Percentiles rank a stretch among this genome's conserved stretches.
Evolutionary conservation across 768 basidiomycete genomes (phyloP).

Genomic region (Podaxis carcinomalis): DNA sequence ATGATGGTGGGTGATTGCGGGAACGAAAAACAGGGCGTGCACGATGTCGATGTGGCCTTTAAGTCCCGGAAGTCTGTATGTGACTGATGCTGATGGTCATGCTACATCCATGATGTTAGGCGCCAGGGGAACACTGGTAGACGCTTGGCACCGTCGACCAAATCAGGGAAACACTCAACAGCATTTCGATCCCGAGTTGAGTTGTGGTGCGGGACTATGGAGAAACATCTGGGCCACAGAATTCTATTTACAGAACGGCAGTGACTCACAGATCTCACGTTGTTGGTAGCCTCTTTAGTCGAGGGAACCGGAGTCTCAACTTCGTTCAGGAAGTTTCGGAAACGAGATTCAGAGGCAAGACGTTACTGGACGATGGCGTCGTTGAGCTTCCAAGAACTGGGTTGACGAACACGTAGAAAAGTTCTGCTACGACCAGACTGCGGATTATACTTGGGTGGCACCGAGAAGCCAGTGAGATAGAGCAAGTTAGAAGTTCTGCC

Average conservation of each 20-base stretch:
- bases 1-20: conserved; percentile 1
- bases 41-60: neutral
- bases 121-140: neutral
- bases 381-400: neutral
- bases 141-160: neutral
- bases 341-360: neutral
- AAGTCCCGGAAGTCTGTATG: neutral
- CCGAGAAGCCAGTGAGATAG: neutral
- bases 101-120: neutral
- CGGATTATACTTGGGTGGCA: neutral
- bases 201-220: neutral
- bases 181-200: conserved; percentile 1
- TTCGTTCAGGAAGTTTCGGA: neutral
- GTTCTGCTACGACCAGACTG: neutral
- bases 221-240: neutral
- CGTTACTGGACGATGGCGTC: neutral
- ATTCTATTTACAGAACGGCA: neutral
- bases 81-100: neutral
- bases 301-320: neutral
- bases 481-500: neutral
- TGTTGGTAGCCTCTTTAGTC: neutral
- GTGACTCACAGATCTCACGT: neutral
- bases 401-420: neutral
- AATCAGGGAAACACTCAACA: neutral
- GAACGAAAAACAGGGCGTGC: neutral